Evolutionary conservation across 768 basidiomycete species (phyloP).

Genomic region (Dendrothele bispora): DNA sequence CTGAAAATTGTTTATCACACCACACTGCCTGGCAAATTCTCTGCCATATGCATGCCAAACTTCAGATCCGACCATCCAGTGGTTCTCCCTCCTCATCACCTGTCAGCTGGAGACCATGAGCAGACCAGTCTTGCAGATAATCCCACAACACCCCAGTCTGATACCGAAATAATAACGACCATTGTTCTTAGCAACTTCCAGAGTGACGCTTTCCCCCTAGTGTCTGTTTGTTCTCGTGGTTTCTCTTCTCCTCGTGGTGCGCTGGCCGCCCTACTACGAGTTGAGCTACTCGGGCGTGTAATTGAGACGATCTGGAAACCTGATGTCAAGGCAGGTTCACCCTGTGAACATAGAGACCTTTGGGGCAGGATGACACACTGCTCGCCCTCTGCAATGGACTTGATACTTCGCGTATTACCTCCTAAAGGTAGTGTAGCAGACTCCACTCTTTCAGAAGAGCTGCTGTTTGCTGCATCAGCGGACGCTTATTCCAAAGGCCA

Average conservation of each 20-base stretch:
- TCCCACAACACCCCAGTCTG: too few relatives aligned
- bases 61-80: conserved; percentile 1
- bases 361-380: conserved; percentile 9
- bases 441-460: not conserved
- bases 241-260: conserved; percentile 11
- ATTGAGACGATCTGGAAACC: conserved; percentile 18
- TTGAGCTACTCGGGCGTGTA: conserved; percentile 8
- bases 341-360: conserved; percentile 14
- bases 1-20: not conserved
- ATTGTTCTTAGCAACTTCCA: conserved; percentile 12
- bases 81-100: not conserved
- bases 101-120: too few relatives aligned
- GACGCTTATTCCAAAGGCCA: not conserved
- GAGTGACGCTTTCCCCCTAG: conserved; percentile 9
- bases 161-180: not conserved
- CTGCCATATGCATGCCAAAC: conserved; percentile 6
- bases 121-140: too few relatives aligned
- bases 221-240: conserved; percentile 4
- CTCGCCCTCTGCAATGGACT: conserved; percentile 4
- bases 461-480: not conserved
- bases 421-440: not conserved
- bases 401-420: conserved; percentile 6
- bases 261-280: conserved; percentile 11
- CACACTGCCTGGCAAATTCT: not conserved
- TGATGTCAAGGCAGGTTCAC: conserved; percentile 10